phyloP scores from a whole-genome alignment of 2,329 filamentous ascomycete species.

The Trichoderma simmonsii region DNA sequence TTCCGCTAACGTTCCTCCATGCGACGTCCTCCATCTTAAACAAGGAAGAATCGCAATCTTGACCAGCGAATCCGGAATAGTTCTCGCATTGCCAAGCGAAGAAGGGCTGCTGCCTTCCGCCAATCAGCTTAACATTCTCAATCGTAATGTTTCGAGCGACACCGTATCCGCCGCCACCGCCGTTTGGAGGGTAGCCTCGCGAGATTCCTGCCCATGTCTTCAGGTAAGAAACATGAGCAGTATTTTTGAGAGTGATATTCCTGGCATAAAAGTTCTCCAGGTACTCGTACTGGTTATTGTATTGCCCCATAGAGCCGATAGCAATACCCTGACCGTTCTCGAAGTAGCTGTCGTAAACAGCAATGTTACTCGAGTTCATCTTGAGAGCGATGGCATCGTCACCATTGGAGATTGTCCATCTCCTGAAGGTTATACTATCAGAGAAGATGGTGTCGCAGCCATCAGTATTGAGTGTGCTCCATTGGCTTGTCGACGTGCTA shows the following conservation, averaged over 20 bases:
- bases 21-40: conserved; percentile 31
- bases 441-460: conserved; percentile 52
- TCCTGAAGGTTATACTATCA: conserved; percentile 48
- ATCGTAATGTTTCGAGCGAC: conserved; percentile 33
- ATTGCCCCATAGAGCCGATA: conserved; percentile 57
- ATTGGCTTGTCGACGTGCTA: conserved; percentile 39
- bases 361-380: conserved; percentile 54
- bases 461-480: conserved; percentile 40
- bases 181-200: conserved; percentile 53
- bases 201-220: conserved; percentile 58
- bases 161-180: conserved; percentile 54
- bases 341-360: conserved; percentile 47
- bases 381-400: conserved; percentile 55
- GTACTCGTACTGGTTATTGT: conserved; percentile 44
- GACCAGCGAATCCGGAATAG: conserved; percentile 33
- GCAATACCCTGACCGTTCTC: conserved; percentile 51
- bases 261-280: conserved; percentile 48
- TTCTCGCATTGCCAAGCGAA: conserved; percentile 37
- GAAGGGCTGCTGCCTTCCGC: conserved; percentile 30
- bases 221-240: conserved; percentile 48
- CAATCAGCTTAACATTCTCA: conserved; percentile 30
- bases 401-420: conserved; percentile 50
- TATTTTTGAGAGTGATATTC: conserved; percentile 46
- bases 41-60: conserved; percentile 34
- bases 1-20: conserved; percentile 30